Base-by-base conservation (phyloP, 2,329 filamentous ascomycete species). In the Verticillium nubilum region DNA sequence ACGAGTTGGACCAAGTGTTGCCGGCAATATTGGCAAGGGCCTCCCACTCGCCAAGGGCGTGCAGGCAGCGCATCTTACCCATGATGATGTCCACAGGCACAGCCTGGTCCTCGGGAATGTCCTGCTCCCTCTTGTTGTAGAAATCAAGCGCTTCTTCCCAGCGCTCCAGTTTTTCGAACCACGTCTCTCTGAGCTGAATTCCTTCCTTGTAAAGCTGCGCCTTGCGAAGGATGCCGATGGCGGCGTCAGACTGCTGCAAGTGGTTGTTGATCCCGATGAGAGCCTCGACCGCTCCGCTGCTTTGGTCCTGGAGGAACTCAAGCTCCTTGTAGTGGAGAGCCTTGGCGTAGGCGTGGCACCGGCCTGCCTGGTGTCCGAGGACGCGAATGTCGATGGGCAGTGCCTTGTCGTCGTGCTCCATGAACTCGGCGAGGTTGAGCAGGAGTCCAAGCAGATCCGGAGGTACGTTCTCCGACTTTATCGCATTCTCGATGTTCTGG, bases 261-360 rank as follows among this genome's bases (percentile, higher is more conserved):
- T 99, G 94, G 71, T 99, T 99, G 76, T 99, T 99, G 79, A 99
- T 99, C 63, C 94, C 95, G 67, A 99, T 99, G 61, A 99, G 80
- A 7, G 96, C 96, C 74, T 99, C 95, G 1, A 99, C 95, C 2
- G 94, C 93, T 60, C 90, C 91, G 19, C 92, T 92, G 72, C 94
- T 98, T 72, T 98, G 95, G 71, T 99, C 96, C 66, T 97, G 94
- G 61, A 98, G 86, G 72, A 99, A 99, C 71, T 99, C 96, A 0
- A 99, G 81, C 73, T 99, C 95, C 72, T 99, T 99, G 78, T 99
- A 99, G 70, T 99, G 95, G 42, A 99, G 80, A 10, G 95, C 95
- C 75, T 99, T 99, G 33, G 95, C 95, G 71, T 96, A 99, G 4
- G 95, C 96, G 73, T 99, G 95, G 66, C 96, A 99, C 68, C 96